phyloP scores from a whole-genome alignment of 495 filamentous ascomycete genomes.

The Lasiosphaeriaceae sp. region DNA sequence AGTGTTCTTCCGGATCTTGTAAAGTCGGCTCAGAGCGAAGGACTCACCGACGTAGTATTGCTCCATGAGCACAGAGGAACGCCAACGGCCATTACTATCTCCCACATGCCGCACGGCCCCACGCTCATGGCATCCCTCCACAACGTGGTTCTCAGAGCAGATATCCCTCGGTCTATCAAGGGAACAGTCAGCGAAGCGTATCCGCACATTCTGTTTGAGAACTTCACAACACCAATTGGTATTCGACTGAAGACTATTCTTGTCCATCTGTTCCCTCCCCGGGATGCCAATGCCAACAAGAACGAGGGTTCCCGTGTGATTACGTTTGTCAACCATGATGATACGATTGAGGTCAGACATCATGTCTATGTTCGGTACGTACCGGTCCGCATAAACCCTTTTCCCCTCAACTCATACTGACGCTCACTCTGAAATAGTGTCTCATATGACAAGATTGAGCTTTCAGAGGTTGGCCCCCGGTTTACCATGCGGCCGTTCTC shows the following conservation, averaged over 20 bases:
- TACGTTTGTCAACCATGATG: constrained; percentile 92
- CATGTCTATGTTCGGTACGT: constrained; percentile 58
- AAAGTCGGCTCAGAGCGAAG: constrained; percentile 68
- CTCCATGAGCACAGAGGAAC: constrained; percentile 90
- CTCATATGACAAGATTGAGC: constrained; percentile 54
- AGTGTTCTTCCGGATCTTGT: constrained; percentile 76
- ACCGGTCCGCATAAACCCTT: constrained; percentile 54
- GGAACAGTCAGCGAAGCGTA: constrained; percentile 94
- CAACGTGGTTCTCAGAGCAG: constrained; percentile 89
- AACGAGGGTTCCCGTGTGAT: constrained; percentile 87
- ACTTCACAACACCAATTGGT: constrained; percentile 81
- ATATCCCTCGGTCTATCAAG: constrained; percentile 81
- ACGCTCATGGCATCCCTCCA: constrained; percentile 89
- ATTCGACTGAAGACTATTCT: constrained; percentile 81
- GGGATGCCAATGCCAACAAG: constrained; percentile 62
- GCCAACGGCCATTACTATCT: constrained; percentile 89
- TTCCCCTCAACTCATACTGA: too few species aligned
- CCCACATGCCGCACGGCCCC: constrained; percentile 89
- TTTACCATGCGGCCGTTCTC: constrained; percentile 97
- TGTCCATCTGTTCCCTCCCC: constrained; percentile 91
- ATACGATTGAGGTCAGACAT: constrained; percentile 70
- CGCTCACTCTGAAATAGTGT: too few species aligned
- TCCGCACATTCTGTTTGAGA: constrained; percentile 93
- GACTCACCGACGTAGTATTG: constrained; percentile 79
- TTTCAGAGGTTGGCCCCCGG: constrained; percentile 90